phyloP scores from a whole-genome alignment of 352 stramenopile species.

The Peronospora destructor region DNA sequence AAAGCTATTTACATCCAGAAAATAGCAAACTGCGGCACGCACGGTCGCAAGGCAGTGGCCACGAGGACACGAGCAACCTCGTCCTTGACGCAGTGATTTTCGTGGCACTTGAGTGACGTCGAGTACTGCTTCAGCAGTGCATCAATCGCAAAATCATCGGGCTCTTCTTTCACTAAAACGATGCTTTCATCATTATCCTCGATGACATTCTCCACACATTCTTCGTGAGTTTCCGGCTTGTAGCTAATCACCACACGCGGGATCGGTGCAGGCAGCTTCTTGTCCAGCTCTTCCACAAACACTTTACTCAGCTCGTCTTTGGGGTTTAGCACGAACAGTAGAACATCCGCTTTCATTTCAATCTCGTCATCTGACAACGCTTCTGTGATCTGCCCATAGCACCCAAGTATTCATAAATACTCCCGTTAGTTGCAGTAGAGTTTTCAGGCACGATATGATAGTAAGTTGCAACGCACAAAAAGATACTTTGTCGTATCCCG shows the following conservation, averaged over 20 bases:
- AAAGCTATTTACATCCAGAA: background rate
- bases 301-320: conserved; percentile 37
- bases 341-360: conserved; percentile 60
- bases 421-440: background rate
- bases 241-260: conserved; percentile 57
- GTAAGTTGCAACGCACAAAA: conserved; percentile 34
- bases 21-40: conserved; percentile 17
- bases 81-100: conserved; percentile 31
- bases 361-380: conserved; percentile 54
- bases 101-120: conserved; percentile 37
- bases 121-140: conserved; percentile 46
- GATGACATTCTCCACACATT: conserved; percentile 9
- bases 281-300: conserved; percentile 45
- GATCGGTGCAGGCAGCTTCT: conserved; percentile 45
- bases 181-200: conserved; percentile 13
- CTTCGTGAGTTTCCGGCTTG: conserved; percentile 25
- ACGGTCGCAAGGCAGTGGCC: conserved; percentile 47
- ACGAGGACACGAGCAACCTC: conserved; percentile 34
- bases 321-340: conserved; percentile 66
- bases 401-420: conserved; percentile 1
- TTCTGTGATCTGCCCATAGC: conserved; percentile 49
- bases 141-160: conserved; percentile 39
- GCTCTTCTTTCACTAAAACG: conserved; percentile 13
- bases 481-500: conserved; percentile 55
- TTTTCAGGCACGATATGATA: background rate